Evolutionary conservation across 2,329 filamentous ascomycete genomes (phyloP).

Genomic region (Dactylellina haptotyla): DNA sequence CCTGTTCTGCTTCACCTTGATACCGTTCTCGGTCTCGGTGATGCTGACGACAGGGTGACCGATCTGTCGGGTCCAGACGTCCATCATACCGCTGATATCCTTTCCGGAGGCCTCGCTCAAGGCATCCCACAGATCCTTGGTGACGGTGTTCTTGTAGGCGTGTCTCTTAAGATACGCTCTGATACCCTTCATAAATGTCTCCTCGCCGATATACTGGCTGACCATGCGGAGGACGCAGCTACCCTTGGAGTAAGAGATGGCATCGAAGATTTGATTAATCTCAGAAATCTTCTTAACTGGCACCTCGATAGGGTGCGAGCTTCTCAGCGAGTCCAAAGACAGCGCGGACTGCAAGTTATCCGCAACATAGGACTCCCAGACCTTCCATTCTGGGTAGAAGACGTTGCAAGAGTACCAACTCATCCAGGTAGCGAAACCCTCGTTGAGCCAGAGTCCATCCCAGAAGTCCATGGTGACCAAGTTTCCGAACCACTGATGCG

Average conservation of each 20-base stretch:
- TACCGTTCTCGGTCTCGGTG: conserved; percentile 74
- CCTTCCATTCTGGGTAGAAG: conserved; percentile 98
- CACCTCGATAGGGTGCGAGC: conserved; percentile 95
- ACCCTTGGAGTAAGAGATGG: conserved; percentile 96
- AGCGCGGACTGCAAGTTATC: conserved; percentile 90
- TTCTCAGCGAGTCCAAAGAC: conserved; percentile 86
- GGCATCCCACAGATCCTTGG: conserved; percentile 88
- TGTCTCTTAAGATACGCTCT: conserved; percentile 93
- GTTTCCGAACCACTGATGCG: conserved; percentile 98
- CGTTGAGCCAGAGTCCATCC: conserved; percentile 96
- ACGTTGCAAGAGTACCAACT: conserved; percentile 92
- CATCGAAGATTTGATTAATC: conserved; percentile 98
- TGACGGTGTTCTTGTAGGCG: conserved; percentile 90
- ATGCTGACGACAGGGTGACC: conserved; percentile 92
- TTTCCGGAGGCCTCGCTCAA: conserved; percentile 90
- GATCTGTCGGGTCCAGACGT: conserved; percentile 96
- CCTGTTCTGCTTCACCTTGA: conserved; percentile 91
- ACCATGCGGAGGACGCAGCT: conserved; percentile 97
- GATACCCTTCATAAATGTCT: conserved; percentile 90
- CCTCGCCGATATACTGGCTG: conserved; percentile 91
- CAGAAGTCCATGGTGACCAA: conserved; percentile 98
- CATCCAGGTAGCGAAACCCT: conserved; percentile 92
- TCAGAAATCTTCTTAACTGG: conserved; percentile 94
- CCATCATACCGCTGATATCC: conserved; percentile 88
- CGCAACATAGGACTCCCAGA: conserved; percentile 94